Evolutionary conservation across 495 filamentous ascomycete genomes (phyloP).

Genomic region (Talaromyces ruber): DNA sequence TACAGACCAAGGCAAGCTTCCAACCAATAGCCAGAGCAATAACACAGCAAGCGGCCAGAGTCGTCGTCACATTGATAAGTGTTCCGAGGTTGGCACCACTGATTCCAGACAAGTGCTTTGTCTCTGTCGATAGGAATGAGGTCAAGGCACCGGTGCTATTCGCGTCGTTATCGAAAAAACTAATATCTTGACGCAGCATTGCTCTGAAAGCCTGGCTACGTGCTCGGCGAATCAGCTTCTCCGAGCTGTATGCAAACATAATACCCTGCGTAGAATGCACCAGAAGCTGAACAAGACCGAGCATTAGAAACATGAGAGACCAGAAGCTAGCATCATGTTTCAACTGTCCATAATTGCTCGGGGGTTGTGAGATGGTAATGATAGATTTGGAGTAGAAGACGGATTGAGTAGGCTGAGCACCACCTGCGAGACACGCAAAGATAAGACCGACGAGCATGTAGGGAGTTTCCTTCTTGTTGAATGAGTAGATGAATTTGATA

Average conservation of each 20-base stretch:
- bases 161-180: conserved; percentile 78
- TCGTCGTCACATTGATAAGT: conserved; percentile 65
- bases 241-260: conserved; percentile 76
- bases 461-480: conserved; percentile 68
- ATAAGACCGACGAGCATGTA: conserved; percentile 70
- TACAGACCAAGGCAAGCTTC: conserved; percentile 85
- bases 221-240: conserved; percentile 72
- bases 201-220: conserved; percentile 71
- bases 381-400: conserved; percentile 91
- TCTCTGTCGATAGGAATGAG: conserved; percentile 77
- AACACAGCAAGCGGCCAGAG: conserved; percentile 58
- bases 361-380: conserved; percentile 49
- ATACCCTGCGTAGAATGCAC: conserved; percentile 60
- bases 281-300: conserved; percentile 71
- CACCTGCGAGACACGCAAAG: conserved; percentile 72
- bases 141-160: conserved; percentile 80
- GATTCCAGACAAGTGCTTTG: conserved; percentile 75
- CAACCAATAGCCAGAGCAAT: conserved; percentile 68
- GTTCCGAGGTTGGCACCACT: conserved; percentile 76
- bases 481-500: conserved; percentile 72
- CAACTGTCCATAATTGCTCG: conserved; percentile 36
- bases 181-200: conserved; percentile 89
- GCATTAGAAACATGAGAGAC: conserved; percentile 89
- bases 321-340: conserved; percentile 75
- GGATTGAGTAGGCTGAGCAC: conserved; percentile 77